Evolutionary conservation across 2,329 filamentous ascomycete species (phyloP).

Genomic region (Venturia pyrina): DNA sequence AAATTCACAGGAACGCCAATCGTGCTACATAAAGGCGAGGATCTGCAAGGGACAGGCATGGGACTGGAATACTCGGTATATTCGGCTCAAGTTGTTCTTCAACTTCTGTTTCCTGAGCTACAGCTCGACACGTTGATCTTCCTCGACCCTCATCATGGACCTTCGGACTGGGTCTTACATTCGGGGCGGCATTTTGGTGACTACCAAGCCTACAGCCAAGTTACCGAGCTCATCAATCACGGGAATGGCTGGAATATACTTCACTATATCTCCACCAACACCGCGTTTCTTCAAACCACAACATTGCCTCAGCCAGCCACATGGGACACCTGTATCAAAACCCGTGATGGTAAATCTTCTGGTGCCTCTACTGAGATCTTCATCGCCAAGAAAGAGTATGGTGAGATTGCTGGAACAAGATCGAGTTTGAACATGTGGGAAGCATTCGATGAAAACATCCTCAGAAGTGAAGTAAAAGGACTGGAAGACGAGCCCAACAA

Average conservation of each 20-base stretch:
- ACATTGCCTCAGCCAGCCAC: not conserved
- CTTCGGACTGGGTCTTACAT: not conserved
- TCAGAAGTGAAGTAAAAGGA: not conserved
- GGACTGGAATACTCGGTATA: not conserved
- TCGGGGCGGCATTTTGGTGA: not conserved
- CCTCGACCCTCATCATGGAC: not conserved
- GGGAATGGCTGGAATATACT: not conserved
- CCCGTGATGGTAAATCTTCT: not conserved
- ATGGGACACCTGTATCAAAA: not conserved
- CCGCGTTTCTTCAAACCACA: not conserved
- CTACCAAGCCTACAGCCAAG: not conserved
- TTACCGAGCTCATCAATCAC: not conserved
- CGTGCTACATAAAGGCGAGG: not conserved
- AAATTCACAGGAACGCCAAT: not conserved
- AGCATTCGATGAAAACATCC: not conserved
- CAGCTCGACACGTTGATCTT: not conserved
- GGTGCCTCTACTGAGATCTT: not conserved
- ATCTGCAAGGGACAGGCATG: not conserved
- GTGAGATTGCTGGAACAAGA: not conserved
- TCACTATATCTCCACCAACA: not conserved
- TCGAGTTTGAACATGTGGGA: not conserved
- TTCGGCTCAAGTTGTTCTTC: not conserved
- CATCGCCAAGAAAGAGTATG: not conserved
- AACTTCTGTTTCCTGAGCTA: not conserved
- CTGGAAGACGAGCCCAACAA: not conserved